Base-by-base conservation (phyloP, 2,329 filamentous ascomycete species). In the Fusarium pilosicola region DNA sequence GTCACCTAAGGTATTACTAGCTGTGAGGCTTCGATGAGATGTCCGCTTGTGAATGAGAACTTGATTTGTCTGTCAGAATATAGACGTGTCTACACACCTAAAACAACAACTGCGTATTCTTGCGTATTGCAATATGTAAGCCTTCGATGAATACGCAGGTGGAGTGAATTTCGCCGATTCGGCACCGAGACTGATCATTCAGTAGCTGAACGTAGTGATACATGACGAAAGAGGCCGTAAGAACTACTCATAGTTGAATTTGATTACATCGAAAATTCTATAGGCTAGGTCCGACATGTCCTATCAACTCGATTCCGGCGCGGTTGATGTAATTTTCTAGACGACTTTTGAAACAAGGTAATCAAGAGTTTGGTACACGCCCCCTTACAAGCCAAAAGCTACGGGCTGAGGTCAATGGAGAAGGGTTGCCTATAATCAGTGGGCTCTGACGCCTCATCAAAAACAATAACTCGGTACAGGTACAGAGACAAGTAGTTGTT, bases 21-120 rank as follows among this genome's bases (percentile, higher is more conserved):
- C 4, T 1, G 26, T 28, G 2, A 2, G 9, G 0, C 4, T 22
- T 22, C 4, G 0, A 28, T 28, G 9, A 3, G 6, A 48, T 22
- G 0, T 28, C 8, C 5, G 3, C 2, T 22, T 11, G 5, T 28
- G 13, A 0, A 3, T 7, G 6, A 28, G 18, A 15, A 22, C 13
- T 11, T 6, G 18, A 22, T 7, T 48, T 22, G 9, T 22, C 26
- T 28, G 45, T 48, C 3, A 48, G 45, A 3, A 48, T 22, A 2
- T 28, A 22, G 20, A 28, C 13, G 45, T 22, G 13, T 11, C 45
- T 46, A 6, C 6, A 15, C 4, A 8, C 18, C 24, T 3, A 22
- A 22, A 13, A 18, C 24, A 26, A 4, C 10, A 15, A 13, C 4
- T 15, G 45, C 45, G 45, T 48, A 48, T 48, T 48, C 45, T 11